Evolutionary conservation across 306 rosid species (phyloP).

Genomic region (Mimosa bimucronata): DNA sequence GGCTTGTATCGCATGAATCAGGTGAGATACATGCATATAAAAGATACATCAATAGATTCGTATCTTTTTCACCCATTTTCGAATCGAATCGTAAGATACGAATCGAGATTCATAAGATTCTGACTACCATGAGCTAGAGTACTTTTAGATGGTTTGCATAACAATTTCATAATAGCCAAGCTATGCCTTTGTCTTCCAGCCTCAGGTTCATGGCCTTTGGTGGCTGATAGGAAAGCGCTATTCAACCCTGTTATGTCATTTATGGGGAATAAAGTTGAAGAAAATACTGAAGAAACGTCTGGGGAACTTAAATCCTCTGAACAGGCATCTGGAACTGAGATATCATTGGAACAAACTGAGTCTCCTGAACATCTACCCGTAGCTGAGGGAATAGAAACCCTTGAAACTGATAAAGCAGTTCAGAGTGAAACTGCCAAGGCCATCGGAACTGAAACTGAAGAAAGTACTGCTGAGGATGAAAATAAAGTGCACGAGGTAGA

Average conservation of each 20-base stretch:
- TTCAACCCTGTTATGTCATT: constrained; percentile 69
- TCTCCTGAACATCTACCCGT: constrained; percentile 35
- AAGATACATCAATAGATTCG: too few species aligned
- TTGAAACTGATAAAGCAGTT: constrained; percentile 17
- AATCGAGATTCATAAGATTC: too few species aligned
- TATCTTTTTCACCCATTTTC: too few species aligned
- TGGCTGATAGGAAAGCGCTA: constrained; percentile 53
- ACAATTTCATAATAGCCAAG: constrained; percentile 32
- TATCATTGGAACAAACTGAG: constrained; percentile 41
- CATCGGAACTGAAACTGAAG: constrained; percentile 35
- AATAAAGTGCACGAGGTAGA: constrained; percentile 35
- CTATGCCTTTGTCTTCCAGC: constrained; percentile 45
- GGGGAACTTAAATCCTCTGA: constrained; percentile 38
- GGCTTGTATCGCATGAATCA: too few species aligned
- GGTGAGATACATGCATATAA: too few species aligned
- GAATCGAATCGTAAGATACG: too few species aligned
- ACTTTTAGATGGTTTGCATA: background rate
- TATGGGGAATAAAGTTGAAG: constrained; percentile 59
- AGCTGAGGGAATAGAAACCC: constrained; percentile 39
- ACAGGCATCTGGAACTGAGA: constrained; percentile 38
- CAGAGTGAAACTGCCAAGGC: constrained; percentile 27
- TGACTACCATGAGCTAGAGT: background rate
- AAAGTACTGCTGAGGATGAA: constrained; percentile 37
- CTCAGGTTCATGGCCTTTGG: constrained; percentile 61
- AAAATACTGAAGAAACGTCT: constrained; percentile 41